These are phyloP conservation scores for Sugiyamaella castrensis DNA, from an alignment of 1,139 yeast species.

Conservation along the genomic window DNA sequence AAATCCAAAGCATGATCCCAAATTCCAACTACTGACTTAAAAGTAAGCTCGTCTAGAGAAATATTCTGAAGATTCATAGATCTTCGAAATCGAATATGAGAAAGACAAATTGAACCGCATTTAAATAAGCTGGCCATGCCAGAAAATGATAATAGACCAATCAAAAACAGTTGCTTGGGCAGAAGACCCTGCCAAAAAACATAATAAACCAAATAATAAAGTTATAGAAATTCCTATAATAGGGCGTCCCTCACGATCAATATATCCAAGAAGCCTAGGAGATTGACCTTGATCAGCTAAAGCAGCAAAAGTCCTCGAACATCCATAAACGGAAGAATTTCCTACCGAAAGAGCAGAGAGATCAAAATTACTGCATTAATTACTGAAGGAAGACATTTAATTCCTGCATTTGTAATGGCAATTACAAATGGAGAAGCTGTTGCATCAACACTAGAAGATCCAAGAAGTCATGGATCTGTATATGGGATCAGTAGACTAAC, in stretches of 20 bases:
- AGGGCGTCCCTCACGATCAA: conserved; percentile 75
- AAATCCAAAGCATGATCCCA: conserved; percentile 65
- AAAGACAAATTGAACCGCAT: conserved; percentile 71
- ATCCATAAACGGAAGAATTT: conserved; percentile 70
- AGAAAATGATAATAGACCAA: conserved; percentile 77
- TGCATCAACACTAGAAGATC: conserved; percentile 50
- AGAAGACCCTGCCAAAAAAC: conserved; percentile 67
- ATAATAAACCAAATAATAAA: conserved; percentile 59
- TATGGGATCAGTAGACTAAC: conserved; percentile 69
- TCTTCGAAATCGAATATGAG: conserved; percentile 73
- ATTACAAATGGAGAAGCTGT: conserved; percentile 71
- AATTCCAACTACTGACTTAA: conserved; percentile 65
- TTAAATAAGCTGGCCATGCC: conserved; percentile 78
- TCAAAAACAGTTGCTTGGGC: conserved; percentile 65
- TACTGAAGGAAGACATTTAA: conserved; percentile 59
- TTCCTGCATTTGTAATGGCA: conserved; percentile 56
- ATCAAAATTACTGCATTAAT: conserved; percentile 70
- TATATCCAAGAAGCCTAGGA: conserved; percentile 65
- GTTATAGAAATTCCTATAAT: conserved; percentile 59
- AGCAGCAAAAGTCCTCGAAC: conserved; percentile 77
- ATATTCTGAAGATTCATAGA: conserved; percentile 68
- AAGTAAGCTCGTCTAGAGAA: conserved; percentile 62
- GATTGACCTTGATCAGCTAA: conserved; percentile 77
- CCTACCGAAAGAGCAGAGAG: conserved; percentile 70
- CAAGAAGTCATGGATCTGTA: conserved; percentile 47